These are phyloP conservation scores for Porphyrellus cyaneotinctus DNA, from an alignment of 768 basidiomycete genomes.

Conservation along the genomic window DNA sequence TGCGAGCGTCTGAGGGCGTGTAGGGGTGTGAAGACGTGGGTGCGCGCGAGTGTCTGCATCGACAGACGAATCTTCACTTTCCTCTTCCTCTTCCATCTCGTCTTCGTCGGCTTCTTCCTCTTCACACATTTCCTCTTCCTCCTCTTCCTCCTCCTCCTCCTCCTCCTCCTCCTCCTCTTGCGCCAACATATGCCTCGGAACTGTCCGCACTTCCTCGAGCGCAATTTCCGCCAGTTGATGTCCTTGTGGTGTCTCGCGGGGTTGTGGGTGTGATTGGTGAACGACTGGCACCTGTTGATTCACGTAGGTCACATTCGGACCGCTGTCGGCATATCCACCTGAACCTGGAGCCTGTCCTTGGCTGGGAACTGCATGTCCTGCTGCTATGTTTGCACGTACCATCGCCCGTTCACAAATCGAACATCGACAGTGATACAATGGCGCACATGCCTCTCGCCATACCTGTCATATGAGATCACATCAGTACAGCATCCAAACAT, in stretches of 20 bases:
- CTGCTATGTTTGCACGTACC: conserved; percentile 44
- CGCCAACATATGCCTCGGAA: conserved; percentile 17
- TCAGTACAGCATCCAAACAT: conserved; percentile 2
- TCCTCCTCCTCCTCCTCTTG: conserved; percentile 33
- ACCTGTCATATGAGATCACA: conserved; percentile 36
- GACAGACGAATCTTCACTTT: conserved; percentile 22
- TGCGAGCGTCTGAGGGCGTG: neutral
- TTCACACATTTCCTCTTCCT: conserved; percentile 28
- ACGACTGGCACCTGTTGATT: conserved; percentile 7
- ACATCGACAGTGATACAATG: conserved; percentile 68
- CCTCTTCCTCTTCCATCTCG: conserved; percentile 33
- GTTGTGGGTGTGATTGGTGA: conserved; percentile 1
- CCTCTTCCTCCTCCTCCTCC: conserved; percentile 12
- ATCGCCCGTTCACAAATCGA: conserved; percentile 70
- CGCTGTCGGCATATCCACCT: neutral
- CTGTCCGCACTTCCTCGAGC: conserved; percentile 23
- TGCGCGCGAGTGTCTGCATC: conserved; percentile 6
- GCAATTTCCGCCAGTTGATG: conserved; percentile 20
- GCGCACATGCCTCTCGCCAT: conserved; percentile 72
- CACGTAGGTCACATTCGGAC: neutral
- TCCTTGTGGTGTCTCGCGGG: conserved; percentile 10
- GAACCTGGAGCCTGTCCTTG: conserved; percentile 18
- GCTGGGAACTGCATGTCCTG: conserved; percentile 34
- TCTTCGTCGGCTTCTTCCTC: conserved; percentile 27
- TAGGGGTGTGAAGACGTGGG: conserved; percentile 5